Base-by-base conservation (phyloP, 352 stramenopile species). In the Peronospora farinosa region DNA sequence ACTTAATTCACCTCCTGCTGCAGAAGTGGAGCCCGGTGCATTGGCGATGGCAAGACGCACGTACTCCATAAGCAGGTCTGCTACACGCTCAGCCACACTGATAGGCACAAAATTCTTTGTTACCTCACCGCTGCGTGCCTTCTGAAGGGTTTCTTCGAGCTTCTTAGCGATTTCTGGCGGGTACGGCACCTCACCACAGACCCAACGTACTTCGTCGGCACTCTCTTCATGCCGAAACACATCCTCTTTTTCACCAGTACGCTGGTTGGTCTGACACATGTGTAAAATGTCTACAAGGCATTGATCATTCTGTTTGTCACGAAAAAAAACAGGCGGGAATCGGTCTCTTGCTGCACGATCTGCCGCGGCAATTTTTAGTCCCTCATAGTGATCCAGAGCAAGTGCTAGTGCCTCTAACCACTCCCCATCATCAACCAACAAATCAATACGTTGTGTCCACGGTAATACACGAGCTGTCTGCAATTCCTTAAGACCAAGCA, bases 361-460 rank as follows among this genome's bases (percentile, higher is more conserved):
- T 3, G 78, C 73, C 0, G 83, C 83, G 1, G 81, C 81, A 12
- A 88, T 72, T 46, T 93, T 92, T 2, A 96, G 57, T 25, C 85
- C 91, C 75, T 98, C 92, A 37, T 96, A 98, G 54, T 98, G 88
- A 63, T 98, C 93, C 28, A 98, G 69, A 6, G 92, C 90, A n/a
- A 98, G 69, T 21, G 92, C 91, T 12, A 98, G 78, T 2, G 94
- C 95, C 63, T 98, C 93, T 5, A 98, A 75, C 95, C 95, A 98
- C 69, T 98, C 92, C 37, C 95, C 95, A 59, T 97, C 88, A 46
- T 97, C 86, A 41, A 98, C 88, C 12, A 98, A 66, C 33, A 86
- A 91, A 45, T 96, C 88, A 40, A 98, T 96, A 48, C 92, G 84
- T 55, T 96, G 75, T 25, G 79, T 94, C 70, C 92, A 97, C 19